Percentiles rank a stretch among this genome's conserved stretches.
These are phyloP conservation scores for Phytophthora pinifolia DNA, from an alignment of 352 stramenopile species.

Conservation along the genomic window DNA sequence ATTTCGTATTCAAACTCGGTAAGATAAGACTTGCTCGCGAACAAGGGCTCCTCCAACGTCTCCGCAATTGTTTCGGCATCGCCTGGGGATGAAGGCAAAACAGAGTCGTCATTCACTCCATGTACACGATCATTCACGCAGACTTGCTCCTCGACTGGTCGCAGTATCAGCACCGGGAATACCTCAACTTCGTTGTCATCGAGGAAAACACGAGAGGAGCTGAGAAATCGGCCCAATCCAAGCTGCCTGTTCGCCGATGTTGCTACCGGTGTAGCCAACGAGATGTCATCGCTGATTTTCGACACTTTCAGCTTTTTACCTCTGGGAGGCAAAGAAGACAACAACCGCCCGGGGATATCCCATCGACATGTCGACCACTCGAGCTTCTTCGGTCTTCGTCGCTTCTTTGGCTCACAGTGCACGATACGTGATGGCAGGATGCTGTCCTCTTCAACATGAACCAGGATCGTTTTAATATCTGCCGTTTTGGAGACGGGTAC, in stretches of 20 bases:
- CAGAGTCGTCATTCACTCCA: slow-evolving; percentile 1
- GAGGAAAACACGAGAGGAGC: slow-evolving; percentile 49
- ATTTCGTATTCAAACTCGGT: slow-evolving; percentile 64
- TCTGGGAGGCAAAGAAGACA: slow-evolving; percentile 15
- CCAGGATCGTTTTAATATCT: slow-evolving; percentile 23
- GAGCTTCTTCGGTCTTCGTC: slow-evolving; percentile 25
- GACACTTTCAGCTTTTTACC: slow-evolving; percentile 35
- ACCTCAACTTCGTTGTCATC: slow-evolving; percentile 65
- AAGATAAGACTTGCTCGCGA: slow-evolving; percentile 44
- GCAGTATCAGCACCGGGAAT: slow-evolving; percentile 62
- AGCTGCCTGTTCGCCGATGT: slow-evolving; percentile 28
- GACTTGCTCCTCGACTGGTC: slow-evolving; percentile 36
- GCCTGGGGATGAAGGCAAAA: not conserved
- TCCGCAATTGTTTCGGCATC: not conserved
- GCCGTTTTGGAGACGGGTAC: not conserved
- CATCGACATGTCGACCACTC: slow-evolving; percentile 24
- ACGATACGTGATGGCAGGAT: slow-evolving; percentile 45
- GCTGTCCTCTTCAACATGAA: slow-evolving; percentile 25
- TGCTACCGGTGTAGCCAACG: slow-evolving; percentile 33
- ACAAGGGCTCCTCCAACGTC: not conserved
- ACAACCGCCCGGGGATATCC: slow-evolving; percentile 13
- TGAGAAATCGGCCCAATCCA: slow-evolving; percentile 39
- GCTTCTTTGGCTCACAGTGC: slow-evolving; percentile 22
- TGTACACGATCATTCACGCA: slow-evolving; percentile 15
- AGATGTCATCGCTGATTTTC: slow-evolving; percentile 42